phyloP scores from a whole-genome alignment of 2,329 filamentous ascomycete genomes.

The Whalleya microplaca region DNA sequence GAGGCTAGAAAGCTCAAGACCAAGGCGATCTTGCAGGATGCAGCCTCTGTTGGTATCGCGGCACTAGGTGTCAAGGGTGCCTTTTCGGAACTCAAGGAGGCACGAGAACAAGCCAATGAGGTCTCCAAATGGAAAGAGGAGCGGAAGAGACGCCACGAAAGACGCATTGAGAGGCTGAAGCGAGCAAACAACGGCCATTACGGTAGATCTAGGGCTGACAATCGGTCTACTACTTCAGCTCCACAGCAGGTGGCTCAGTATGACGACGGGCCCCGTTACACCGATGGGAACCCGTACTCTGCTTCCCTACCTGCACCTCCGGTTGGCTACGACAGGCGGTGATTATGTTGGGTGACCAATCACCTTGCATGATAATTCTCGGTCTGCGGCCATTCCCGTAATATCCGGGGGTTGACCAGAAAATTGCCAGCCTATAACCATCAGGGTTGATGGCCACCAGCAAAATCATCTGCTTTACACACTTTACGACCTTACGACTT shows the following conservation, averaged over 20 bases:
- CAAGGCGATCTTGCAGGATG: conserved; percentile 60
- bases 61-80: conserved; percentile 62
- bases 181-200: conserved; percentile 34
- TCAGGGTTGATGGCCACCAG: neutral
- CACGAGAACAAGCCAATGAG: conserved; percentile 53
- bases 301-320: conserved; percentile 47
- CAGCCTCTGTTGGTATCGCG: conserved; percentile 61
- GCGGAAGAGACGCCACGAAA: conserved; percentile 53
- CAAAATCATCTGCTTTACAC: conserved; percentile 11
- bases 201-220: conserved; percentile 47
- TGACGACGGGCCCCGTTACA: conserved; percentile 50
- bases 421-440: neutral
- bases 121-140: conserved; percentile 53
- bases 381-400: conserved; percentile 1
- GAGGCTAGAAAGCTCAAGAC: conserved; percentile 62
- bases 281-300: conserved; percentile 52
- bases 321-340: conserved; percentile 43
- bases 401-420: too few relatives aligned
- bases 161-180: conserved; percentile 45
- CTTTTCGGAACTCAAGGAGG: conserved; percentile 59
- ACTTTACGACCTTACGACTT: conserved; percentile 31
- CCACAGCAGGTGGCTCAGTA: conserved; percentile 44
- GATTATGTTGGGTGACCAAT: conserved; percentile 23
- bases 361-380: conserved; percentile 9
- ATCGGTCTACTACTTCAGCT: conserved; percentile 47